Evolutionary conservation across 129 eudicot species (phyloP).

Genomic region (Centaurea solstitialis): DNA sequence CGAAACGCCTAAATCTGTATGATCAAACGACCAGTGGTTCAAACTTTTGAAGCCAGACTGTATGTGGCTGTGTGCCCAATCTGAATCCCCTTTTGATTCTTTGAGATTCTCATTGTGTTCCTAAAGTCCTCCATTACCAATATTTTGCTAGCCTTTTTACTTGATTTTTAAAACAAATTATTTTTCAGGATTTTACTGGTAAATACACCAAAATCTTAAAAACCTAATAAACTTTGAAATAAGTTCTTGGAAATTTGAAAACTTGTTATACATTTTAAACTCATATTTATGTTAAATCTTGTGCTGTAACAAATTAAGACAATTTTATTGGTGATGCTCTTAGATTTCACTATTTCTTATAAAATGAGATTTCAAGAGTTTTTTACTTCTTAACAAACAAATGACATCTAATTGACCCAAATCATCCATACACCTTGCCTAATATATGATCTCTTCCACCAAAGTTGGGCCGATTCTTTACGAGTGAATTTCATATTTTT

Average conservation of each 20-base stretch:
- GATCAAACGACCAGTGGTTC: constrained; percentile 9
- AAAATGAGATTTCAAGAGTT: no score
- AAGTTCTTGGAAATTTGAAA: neutral
- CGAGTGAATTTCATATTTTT: neutral
- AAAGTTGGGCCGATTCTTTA: neutral
- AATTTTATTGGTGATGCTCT: no score
- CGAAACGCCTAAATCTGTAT: neutral
- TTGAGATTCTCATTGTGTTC: neutral
- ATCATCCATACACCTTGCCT: no score
- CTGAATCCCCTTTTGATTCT: constrained; percentile 4
- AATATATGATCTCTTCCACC: neutral
- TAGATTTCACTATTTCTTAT: no score
- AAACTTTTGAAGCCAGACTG: neutral
- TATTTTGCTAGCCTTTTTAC: neutral
- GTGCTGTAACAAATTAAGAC: no score
- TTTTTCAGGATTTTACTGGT: neutral
- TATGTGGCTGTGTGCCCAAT: neutral
- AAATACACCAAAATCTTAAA: neutral
- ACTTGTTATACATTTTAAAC: neutral
- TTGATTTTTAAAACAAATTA: neutral
- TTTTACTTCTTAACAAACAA: no score
- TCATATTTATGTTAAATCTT: no score
- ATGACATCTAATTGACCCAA: no score
- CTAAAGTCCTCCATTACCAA: neutral
- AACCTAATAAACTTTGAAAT: no score